Conservation (phyloP, 495 filamentous ascomycete genomes). For the Aspergillus ostianus region DNA sequence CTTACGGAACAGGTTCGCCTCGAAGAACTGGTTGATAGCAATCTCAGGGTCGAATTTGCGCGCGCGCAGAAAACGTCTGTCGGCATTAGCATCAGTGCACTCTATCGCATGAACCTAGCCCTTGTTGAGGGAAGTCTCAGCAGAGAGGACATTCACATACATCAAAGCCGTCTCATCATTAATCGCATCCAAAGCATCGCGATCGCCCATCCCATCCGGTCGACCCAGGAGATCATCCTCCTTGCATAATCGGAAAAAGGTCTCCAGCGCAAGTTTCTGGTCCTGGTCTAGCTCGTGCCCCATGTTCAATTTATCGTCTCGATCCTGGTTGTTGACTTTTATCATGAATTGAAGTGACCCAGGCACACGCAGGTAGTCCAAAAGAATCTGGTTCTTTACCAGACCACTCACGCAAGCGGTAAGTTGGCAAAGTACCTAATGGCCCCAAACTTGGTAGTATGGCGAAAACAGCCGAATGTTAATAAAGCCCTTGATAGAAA, state of each 20-base stretch:
- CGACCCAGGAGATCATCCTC: constrained; percentile 25
- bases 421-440: too few relatives aligned
- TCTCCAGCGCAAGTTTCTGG: constrained; percentile 10
- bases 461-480: neutral
- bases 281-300: neutral
- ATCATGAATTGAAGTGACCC: neutral
- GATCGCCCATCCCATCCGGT: constrained; percentile 17
- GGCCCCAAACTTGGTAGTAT: neutral
- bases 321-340: neutral
- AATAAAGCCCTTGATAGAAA: neutral
- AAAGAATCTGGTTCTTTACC: too few relatives aligned
- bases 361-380: too few relatives aligned
- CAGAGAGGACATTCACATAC: constrained; percentile 14
- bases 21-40: constrained; percentile 25
- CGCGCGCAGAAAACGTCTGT: constrained; percentile 33
- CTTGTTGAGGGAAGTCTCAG: neutral
- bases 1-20: constrained; percentile 20
- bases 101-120: neutral
- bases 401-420: too few relatives aligned
- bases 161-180: constrained; percentile 29
- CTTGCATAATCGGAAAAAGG: constrained; percentile 21
- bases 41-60: constrained; percentile 19
- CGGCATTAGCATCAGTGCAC: neutral
- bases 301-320: neutral
- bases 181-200: constrained; percentile 26